phyloP scores from a whole-genome alignment of 192 early-diverging fungal species.

The Linnemannia schmuckeri region DNA sequence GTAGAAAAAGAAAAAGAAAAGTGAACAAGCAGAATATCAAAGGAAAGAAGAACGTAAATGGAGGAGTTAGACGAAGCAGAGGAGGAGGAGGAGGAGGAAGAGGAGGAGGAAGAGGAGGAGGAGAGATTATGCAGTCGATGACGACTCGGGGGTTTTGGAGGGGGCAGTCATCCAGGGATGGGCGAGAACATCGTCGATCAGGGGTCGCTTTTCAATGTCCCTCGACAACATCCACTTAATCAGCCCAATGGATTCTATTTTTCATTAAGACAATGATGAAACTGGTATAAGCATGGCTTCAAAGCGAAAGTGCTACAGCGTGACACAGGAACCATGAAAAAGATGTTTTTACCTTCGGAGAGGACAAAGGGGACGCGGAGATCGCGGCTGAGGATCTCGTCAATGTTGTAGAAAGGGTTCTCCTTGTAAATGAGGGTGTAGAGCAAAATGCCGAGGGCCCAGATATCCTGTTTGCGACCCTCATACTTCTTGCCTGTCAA shows the following conservation, averaged over 20 bases:
- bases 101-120: background rate
- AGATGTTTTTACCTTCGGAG: slow-evolving; percentile 58
- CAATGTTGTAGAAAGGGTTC: slow-evolving; percentile 79
- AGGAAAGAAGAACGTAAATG: background rate
- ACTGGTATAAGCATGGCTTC: background rate
- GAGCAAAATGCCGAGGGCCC: slow-evolving; percentile 83
- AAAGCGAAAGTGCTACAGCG: background rate
- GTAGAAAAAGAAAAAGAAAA: background rate
- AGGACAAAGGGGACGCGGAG: slow-evolving; percentile 69
- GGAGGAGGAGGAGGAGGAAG: background rate
- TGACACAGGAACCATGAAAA: background rate
- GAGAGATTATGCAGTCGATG: slow-evolving; percentile 10
- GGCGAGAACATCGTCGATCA: slow-evolving; percentile 79
- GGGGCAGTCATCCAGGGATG: slow-evolving; percentile 75
- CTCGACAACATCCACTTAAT: slow-evolving; percentile 82
- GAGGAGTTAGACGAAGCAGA: background rate
- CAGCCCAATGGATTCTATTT: slow-evolving; percentile 66
- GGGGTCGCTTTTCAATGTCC: slow-evolving; percentile 77
- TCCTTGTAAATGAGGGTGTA: slow-evolving; percentile 81
- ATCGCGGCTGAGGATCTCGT: slow-evolving; percentile 71
- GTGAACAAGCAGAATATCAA: background rate
- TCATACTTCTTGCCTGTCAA: slow-evolving; percentile 75
- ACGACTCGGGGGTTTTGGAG: slow-evolving; percentile 12
- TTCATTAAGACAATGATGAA: background rate
- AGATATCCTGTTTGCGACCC: slow-evolving; percentile 86